Evolutionary conservation across 371 early-diverging fungal species (phyloP).

Genomic region (Syncephalastrum sp.): DNA sequence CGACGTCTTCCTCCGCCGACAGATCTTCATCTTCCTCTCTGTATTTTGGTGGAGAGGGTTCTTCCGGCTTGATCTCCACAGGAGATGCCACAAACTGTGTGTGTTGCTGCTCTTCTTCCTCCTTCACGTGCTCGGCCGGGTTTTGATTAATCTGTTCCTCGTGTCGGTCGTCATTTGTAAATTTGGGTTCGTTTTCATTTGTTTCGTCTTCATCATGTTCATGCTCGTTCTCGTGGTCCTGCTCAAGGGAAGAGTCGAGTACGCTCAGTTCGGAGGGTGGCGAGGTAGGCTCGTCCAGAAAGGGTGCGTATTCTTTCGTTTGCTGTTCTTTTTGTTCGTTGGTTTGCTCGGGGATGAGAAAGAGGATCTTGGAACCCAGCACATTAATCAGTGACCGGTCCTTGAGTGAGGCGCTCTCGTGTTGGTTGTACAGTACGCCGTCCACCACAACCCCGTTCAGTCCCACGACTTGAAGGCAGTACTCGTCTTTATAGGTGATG

Average conservation of each 20-base stretch:
- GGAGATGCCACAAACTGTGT: no score
- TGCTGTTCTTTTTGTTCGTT: background rate
- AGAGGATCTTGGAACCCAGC: slow-evolving; percentile 23
- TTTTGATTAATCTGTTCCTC: background rate
- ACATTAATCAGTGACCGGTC: slow-evolving; percentile 40
- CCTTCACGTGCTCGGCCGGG: no score
- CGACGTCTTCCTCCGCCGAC: slow-evolving; percentile 1
- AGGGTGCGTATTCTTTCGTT: background rate
- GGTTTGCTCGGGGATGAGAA: slow-evolving; percentile 10
- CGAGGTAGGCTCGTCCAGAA: background rate
- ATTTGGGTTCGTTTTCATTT: background rate
- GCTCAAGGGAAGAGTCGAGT: background rate
- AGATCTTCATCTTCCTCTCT: slow-evolving; percentile 1
- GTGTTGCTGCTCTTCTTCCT: no score
- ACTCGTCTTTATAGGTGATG: slow-evolving; percentile 43
- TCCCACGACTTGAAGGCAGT: slow-evolving; percentile 54
- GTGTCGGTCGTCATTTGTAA: background rate
- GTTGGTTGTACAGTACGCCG: slow-evolving; percentile 30
- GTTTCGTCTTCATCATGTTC: no score
- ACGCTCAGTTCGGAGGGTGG: slow-evolving; percentile 9
- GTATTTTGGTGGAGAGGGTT: background rate
- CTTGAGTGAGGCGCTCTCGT: slow-evolving; percentile 26
- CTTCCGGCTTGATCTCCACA: slow-evolving; percentile 3
- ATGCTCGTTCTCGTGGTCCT: no score
- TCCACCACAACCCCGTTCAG: slow-evolving; percentile 53